Evolutionary conservation across 192 early-diverging fungal species (phyloP), one percentile per base, ranked within the genome.

Genomic region (Neocallimastix lanati): DNA sequence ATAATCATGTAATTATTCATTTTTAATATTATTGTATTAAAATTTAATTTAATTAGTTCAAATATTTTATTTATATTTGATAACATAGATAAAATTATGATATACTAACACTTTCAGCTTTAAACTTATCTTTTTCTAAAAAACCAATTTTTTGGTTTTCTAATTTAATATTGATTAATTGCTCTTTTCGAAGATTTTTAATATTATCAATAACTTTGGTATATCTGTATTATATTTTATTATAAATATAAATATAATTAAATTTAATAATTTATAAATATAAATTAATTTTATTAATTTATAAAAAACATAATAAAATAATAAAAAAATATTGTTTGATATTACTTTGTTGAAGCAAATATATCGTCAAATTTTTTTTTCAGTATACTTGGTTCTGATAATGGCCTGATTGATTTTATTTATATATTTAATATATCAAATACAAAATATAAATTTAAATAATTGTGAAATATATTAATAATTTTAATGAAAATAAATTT

Each of bases 321-420:
- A 4, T 3, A 6, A 79, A 6, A 33, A 33, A 33, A 33, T 6
- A 33, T 11, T 33, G 3, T 3, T 6, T 33, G 11, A 76, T n/a
- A 83, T 81, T 85, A 95, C 86, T 92, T 85, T 27, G 94, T 96
- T 1, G 94, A 90, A 0, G 93, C 93, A 86, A 98, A 99, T 67
- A 99, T 98, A 25, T 98, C 98, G 85, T 99, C 97, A 86, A 99
- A 99, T 81, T 93, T 94, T 81, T 98, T 98, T 81, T 99, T 99
- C 36, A 99, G 80, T 9, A 88, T 80, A 6, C 85, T 80, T 0
- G 96, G 91, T 82, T 99, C 98, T 0, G 95, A 89, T 14, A 99
- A 87, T 18, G 98, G 98, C 96, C 90, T 90, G 76, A 28, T 6
- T 6, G 11, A 77, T 28, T 77, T 29, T n/a, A n/a, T n/a, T n/a